Conservation (phyloP, 345 rosid genomes). For the Iberis pinnata region DNA sequence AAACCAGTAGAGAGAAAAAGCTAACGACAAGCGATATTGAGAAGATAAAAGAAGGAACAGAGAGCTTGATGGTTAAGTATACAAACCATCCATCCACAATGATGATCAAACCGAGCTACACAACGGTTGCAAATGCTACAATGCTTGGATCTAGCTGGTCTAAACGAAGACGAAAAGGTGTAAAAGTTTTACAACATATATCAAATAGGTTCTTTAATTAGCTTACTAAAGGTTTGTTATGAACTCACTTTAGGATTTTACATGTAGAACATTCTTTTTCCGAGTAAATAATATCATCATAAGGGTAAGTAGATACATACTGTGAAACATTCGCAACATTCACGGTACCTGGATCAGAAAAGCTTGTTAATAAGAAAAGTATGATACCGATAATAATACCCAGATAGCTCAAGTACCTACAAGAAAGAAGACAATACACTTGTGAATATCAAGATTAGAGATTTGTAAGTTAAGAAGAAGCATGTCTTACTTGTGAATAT, state of each 20-base stretch:
- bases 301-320: conserved; percentile 70
- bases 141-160: conserved; percentile 97
- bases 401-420: conserved; percentile 64
- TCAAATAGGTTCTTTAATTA: background rate
- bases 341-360: conserved; percentile 87
- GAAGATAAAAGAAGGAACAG: background rate
- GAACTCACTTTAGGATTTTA: conserved; percentile 69
- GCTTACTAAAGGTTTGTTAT: no score
- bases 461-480: background rate
- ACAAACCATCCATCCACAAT: conserved; percentile 96
- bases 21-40: conserved; percentile 23
- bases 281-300: conserved; percentile 60
- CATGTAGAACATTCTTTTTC: conserved; percentile 84
- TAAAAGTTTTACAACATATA: no score
- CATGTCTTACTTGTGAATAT: conserved; percentile 53
- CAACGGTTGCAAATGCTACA: conserved; percentile 88
- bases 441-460: background rate
- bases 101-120: conserved; percentile 96
- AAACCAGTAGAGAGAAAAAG: no score
- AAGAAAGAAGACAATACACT: conserved; percentile 22
- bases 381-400: conserved; percentile 66
- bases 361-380: conserved; percentile 72
- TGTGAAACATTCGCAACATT: conserved; percentile 54
- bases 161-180: conserved; percentile 34
- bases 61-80: background rate